Conservation (phyloP, 2,329 filamentous ascomycete species). For the Cytospora schulzeri region DNA sequence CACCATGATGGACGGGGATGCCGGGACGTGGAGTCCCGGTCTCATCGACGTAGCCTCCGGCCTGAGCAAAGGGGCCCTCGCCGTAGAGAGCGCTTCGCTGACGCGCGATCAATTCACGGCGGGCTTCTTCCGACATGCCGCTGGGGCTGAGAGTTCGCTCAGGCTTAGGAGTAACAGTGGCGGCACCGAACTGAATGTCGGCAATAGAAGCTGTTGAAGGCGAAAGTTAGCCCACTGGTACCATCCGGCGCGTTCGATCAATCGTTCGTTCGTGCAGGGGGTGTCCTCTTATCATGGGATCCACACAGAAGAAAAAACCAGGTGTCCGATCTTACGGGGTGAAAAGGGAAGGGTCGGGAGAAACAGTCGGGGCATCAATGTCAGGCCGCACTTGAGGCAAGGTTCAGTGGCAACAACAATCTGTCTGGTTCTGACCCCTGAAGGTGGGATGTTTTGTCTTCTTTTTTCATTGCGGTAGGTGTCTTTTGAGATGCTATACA, state of each 20-base stretch:
- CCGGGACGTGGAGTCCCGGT: slow-evolving; percentile 63
- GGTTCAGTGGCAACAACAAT: slow-evolving; percentile 19
- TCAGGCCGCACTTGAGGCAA: slow-evolving; percentile 29
- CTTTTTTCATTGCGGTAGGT: slow-evolving; percentile 42
- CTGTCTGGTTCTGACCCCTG: slow-evolving; percentile 31
- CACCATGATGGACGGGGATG: slow-evolving; percentile 66
- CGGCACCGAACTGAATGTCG: slow-evolving; percentile 45
- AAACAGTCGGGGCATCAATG: slow-evolving; percentile 27
- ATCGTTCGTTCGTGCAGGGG: slow-evolving; percentile 30
- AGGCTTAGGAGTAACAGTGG: slow-evolving; percentile 62
- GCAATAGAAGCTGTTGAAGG: slow-evolving; percentile 52
- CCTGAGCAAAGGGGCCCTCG: slow-evolving; percentile 70
- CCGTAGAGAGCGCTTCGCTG: slow-evolving; percentile 95
- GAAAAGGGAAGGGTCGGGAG: slow-evolving; percentile 30
- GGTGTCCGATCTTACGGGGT: slow-evolving; percentile 32
- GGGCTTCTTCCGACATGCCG: slow-evolving; percentile 90
- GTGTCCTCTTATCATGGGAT: slow-evolving; percentile 14
- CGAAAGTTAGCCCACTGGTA: slow-evolving; percentile 34
- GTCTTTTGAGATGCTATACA: slow-evolving; percentile 62
- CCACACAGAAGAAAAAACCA: neutral
- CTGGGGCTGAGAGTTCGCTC: slow-evolving; percentile 84
- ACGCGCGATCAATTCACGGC: slow-evolving; percentile 91
- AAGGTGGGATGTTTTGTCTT: slow-evolving; percentile 39
- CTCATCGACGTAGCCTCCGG: slow-evolving; percentile 69
- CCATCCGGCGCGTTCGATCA: slow-evolving; percentile 20